Base-by-base conservation (phyloP, 164 flowering plant genomes). In the Euptelea pleiosperma region DNA sequence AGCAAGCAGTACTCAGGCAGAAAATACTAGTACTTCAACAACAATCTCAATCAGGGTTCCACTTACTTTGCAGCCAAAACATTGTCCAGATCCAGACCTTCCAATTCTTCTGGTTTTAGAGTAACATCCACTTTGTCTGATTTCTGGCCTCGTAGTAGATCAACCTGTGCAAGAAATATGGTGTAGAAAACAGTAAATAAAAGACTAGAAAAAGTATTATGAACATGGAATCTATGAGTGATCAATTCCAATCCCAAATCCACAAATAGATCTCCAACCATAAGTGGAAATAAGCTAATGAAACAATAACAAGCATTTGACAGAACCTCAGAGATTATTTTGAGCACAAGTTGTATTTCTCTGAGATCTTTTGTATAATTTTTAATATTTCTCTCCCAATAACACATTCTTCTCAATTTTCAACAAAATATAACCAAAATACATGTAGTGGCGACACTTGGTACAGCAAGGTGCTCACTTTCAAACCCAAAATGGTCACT, bases 71-170 rank as follows among this genome's bases (percentile, higher is more conserved):
- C 87, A 53, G 93, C 83, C 75, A 94, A 68, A 59, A 91, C 96
- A 73, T 84, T 82, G 42, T 87, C 97, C 79, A 89, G 63, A 55
- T 61, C 65, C 51, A 62, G 8, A 1, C 56, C 66, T 39, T 94
- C 99, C 82, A 94, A 65, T 53, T 94, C 99, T 64, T 94, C 96
- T 19, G 99, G 99, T 44, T 71, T 88, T 33, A 94, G 68, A 29
- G 96, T 83, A 65, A 94, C 95, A 70, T 94, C 97, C 68, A 94
- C 97, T 68, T 75, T 89, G 63, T 94, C 96, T 45, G 97, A 16
- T 56, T 91, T 94, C 48, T 91, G 97, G 40, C 96, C 93, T 63
- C 82, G 85, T n/a, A 94, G 93, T 59, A 89, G 79, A 79, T 94
- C 99, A 78, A 91, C 99, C 99, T 93, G 79, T 45, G 56, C 53